Percentiles rank a stretch among this genome's conserved stretches.
Evolutionary conservation across 1,284 basidiomycete genomes (phyloP).

Genomic region (Omphalotus olearius): DNA sequence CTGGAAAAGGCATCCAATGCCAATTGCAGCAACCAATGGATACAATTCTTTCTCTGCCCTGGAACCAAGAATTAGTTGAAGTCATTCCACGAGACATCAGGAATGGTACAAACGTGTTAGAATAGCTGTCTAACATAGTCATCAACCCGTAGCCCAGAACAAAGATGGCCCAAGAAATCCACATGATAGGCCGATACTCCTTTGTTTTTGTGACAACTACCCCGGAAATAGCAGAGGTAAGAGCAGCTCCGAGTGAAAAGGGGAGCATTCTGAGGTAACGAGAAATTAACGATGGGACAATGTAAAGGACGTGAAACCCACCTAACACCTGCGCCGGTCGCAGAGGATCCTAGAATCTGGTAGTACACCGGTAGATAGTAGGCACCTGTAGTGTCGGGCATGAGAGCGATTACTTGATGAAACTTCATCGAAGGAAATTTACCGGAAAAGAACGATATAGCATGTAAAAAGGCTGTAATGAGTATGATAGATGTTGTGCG

Average conservation of each 20-base stretch:
- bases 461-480: slow-evolving; percentile 62
- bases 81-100: neutral
- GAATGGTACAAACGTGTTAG: slow-evolving; percentile 37
- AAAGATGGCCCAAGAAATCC: slow-evolving; percentile 51
- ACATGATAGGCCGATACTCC: slow-evolving; percentile 63
- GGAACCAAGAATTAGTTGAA: slow-evolving; percentile 4
- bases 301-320: slow-evolving; percentile 24
- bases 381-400: slow-evolving; percentile 34
- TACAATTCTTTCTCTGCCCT: slow-evolving; percentile 60
- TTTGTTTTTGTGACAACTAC: slow-evolving; percentile 55
- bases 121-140: slow-evolving; percentile 42
- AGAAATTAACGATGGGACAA: neutral
- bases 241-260: slow-evolving; percentile 61
- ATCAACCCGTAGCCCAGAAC: slow-evolving; percentile 65
- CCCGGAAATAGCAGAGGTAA: slow-evolving; percentile 58
- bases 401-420: slow-evolving; percentile 4
- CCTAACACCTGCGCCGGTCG: slow-evolving; percentile 72
- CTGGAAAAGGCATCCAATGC: slow-evolving; percentile 64
- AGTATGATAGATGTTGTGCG: slow-evolving; percentile 71
- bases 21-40: slow-evolving; percentile 55
- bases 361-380: slow-evolving; percentile 78
- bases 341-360: slow-evolving; percentile 74
- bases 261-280: slow-evolving; percentile 60
- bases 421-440: slow-evolving; percentile 9
- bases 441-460: slow-evolving; percentile 61